Evolutionary conservation across 2,329 filamentous ascomycete species (phyloP), one percentile per base, ranked within the genome.

Genomic region (Phyllosticta ampelicida): DNA sequence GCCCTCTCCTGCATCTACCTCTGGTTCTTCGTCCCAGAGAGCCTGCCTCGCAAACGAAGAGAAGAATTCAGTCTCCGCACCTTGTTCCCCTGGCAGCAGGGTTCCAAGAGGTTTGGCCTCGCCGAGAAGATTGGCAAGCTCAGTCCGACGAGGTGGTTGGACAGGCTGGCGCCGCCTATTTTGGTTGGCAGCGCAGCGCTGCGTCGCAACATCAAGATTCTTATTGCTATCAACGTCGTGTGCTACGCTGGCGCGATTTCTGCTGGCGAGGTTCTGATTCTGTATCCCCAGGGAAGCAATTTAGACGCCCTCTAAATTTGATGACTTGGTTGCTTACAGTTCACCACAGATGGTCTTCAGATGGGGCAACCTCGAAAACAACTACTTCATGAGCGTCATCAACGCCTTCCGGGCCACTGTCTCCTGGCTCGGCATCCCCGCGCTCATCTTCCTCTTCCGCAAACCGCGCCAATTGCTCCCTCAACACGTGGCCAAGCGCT

Each of bases 321-420:
- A n/a, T n/a, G n/a, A n/a, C n/a, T 3, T 6, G 10, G 3, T 3
- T 36, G 6, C 9, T 19, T 3, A 18, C 28, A 21, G n/a, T 9
- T 2, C 3, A 10, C 5, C 29, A 53, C 52, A 59, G 58, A 29
- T 61, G 21, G 60, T 61, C 19, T 62, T 61, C 60, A 53, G 54
- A 50, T 62, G 61, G 61, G 57, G 60, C 36, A 58, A 61, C 44
- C 29, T 59, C 30, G 60, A 60, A 50, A 61, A 54, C 48, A 61
- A 61, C 57, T 52, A 59, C 53, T 62, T 62, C 61, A 59, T 62
- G 60, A 55, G 57, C 52, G 29, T 60, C 54, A 51, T 61, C 51
- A 62, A 62, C 53, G 48, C 48, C 52, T 61, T 57, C 60, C 61
- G 61, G 29, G 59, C 61, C 29, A 50, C 50, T 53, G 60, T 61